phyloP scores from a whole-genome alignment of 1,139 yeast genomes.

The Candida freyschussii region DNA sequence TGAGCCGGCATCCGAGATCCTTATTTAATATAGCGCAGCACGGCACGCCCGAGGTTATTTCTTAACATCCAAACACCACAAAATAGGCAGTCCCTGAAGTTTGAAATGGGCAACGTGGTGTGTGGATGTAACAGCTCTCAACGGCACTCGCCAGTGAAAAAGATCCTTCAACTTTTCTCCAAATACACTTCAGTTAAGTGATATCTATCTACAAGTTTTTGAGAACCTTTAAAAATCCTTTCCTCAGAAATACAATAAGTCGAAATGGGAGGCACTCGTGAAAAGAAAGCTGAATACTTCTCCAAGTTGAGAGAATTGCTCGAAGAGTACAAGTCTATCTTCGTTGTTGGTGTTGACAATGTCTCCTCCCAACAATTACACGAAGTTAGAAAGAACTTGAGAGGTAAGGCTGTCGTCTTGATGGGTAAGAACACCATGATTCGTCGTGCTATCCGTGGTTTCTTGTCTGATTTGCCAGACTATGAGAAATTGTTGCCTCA shows the following conservation, averaged over 20 bases:
- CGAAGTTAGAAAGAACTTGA: slow-evolving; percentile 95
- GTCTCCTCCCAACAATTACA: slow-evolving; percentile 99
- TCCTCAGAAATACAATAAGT: slow-evolving; percentile 59
- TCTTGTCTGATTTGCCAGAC: slow-evolving; percentile 91
- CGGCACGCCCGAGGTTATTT: too few species aligned
- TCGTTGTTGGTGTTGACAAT: slow-evolving; percentile 99
- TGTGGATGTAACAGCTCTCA: neutral
- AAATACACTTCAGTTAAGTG: too few species aligned
- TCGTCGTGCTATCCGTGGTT: slow-evolving; percentile 98
- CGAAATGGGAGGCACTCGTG: slow-evolving; percentile 99
- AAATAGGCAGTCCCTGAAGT: neutral
- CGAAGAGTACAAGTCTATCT: slow-evolving; percentile 96
- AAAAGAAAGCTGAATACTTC: slow-evolving; percentile 94
- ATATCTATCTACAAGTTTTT: slow-evolving; percentile 1
- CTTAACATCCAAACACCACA: slow-evolving; percentile 2
- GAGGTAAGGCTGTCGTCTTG: slow-evolving; percentile 91
- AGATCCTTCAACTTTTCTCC: too few species aligned
- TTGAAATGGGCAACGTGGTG: neutral
- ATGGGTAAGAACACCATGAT: slow-evolving; percentile 99
- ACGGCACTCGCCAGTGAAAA: neutral
- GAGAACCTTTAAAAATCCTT: slow-evolving; percentile 89
- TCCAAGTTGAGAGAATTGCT: slow-evolving; percentile 90
- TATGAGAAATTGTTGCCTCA: slow-evolving; percentile 91
- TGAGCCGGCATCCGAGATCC: too few species aligned
- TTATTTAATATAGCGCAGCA: too few species aligned